A percentile compares a stretch with the other conserved stretches of the same genome.
Conservation (phyloP, 768 basidiomycete genomes). For the Coprinopsis marcescibilis region DNA sequence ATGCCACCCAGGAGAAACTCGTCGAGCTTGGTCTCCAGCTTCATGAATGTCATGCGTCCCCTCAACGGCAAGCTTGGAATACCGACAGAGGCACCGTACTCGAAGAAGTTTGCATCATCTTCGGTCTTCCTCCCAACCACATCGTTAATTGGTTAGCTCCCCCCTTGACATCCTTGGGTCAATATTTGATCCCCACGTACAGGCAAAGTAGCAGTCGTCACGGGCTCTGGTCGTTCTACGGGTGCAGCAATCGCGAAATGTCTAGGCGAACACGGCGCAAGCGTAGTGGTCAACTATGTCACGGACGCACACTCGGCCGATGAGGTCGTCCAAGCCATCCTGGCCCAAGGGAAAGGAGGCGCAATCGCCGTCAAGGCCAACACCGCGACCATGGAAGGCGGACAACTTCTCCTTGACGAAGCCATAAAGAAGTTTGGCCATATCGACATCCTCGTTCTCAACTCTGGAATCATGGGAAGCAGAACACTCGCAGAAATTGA, state of each 20-base stretch:
- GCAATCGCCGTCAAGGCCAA: conserved; percentile 51
- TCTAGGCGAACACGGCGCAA: conserved; percentile 52
- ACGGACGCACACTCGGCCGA: conserved; percentile 33
- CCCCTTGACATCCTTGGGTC: not conserved
- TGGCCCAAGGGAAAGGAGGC: conserved; percentile 35
- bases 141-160: conserved; percentile 20
- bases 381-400: conserved; percentile 42
- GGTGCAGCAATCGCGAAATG: conserved; percentile 50
- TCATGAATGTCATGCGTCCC: conserved; percentile 9
- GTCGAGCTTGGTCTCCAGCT: conserved; percentile 8
- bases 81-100: conserved; percentile 2
- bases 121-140: conserved; percentile 22
- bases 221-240: conserved; percentile 55
- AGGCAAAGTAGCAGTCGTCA: conserved; percentile 55
- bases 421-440: conserved; percentile 43
- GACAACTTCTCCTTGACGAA: conserved; percentile 40
- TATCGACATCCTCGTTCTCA: conserved; percentile 55
- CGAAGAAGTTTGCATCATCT: conserved; percentile 13
- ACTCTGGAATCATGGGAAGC: conserved; percentile 53
- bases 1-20: conserved; percentile 7
- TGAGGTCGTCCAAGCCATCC: conserved; percentile 42
- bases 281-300: conserved; percentile 54
- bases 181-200: not conserved
- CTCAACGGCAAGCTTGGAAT: conserved; percentile 6
- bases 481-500: conserved; percentile 44